phyloP scores from a whole-genome alignment of 1,139 yeast species.

The Zygotorulaspora mrakii region DNA sequence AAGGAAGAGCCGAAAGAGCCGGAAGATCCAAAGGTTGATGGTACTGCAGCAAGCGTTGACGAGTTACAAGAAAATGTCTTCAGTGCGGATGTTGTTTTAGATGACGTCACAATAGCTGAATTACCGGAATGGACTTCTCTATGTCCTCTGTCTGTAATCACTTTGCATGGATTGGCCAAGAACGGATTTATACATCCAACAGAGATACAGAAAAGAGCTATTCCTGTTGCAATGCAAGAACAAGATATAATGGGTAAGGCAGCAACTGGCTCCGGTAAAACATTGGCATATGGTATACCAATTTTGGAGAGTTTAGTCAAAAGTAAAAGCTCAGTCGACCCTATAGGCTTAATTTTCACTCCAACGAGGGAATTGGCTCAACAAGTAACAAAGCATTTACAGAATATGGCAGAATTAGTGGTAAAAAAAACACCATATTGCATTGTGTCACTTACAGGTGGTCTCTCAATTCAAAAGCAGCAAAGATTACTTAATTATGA shows the following conservation, averaged over 20 bases:
- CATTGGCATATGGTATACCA: slow-evolving; percentile 94
- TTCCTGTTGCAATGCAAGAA: slow-evolving; percentile 71
- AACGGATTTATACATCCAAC: slow-evolving; percentile 72
- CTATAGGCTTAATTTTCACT: slow-evolving; percentile 79
- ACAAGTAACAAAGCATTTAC: slow-evolving; percentile 82
- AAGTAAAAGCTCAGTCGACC: slow-evolving; percentile 36
- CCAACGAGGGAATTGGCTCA: slow-evolving; percentile 97
- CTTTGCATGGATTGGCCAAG: slow-evolving; percentile 55
- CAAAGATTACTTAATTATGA: slow-evolving; percentile 63
- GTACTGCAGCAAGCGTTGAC: slow-evolving; percentile 8
- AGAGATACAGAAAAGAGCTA: slow-evolving; percentile 71
- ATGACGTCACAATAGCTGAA: slow-evolving; percentile 35
- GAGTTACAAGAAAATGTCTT: slow-evolving; percentile 26
- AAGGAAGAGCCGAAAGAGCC: slow-evolving; percentile 19
- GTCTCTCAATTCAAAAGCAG: slow-evolving; percentile 89
- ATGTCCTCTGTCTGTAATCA: slow-evolving; percentile 46
- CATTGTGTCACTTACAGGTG: slow-evolving; percentile 86
- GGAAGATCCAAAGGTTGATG: slow-evolving; percentile 7
- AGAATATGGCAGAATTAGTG: slow-evolving; percentile 40
- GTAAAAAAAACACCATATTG: slow-evolving; percentile 59
- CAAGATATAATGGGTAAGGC: slow-evolving; percentile 92
- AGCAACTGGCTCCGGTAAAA: slow-evolving; percentile 97
- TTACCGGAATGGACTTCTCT: slow-evolving; percentile 59
- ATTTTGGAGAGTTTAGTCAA: slow-evolving; percentile 62
- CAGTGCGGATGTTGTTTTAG: slow-evolving; percentile 30